Base-by-base conservation (phyloP, 2,329 filamentous ascomycete species). In the Talaromyces sp. region DNA sequence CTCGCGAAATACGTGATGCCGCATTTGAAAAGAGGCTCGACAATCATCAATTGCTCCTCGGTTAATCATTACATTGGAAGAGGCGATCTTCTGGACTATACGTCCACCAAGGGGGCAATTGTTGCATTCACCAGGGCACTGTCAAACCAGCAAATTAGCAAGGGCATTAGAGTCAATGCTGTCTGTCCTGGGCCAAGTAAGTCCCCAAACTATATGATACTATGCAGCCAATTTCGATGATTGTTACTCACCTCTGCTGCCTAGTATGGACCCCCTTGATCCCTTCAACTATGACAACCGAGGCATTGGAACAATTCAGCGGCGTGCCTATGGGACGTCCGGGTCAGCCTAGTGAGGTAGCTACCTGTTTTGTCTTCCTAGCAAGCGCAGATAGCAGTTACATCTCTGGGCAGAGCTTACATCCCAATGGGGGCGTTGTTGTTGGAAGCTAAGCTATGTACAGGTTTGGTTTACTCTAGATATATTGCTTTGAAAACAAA, bases 11-110 rank as follows among this genome's bases (percentile, higher is more conserved):
- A 92, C 69, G 76, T 82, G 12, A 80, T 94, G 11, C 86, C 85
- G 0, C 88, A 92, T 74, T 89, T 94, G 85, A 83, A 85, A 69
- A 73, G 74, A n/a, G 90, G 91, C 38, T 82, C 85, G 59, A 86
- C 85, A 27, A 91, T 95, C 72, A 91, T 95, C 81, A 94, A 93
- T 79, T 92, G 91, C 71, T 87, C 89, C 51, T 92, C 88, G 32
- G 87, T 94, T 71, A 93, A 93, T 72, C 89, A 87, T 27, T 94
- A 93, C 75, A 84, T 92, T 61, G 90, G 90, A 43, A 88, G 89
- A 1, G 87, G 88, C 0, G 90, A 93, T 67, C 81, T 93, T 1
- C 83, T 94, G 54, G 90, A 94, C 74, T 93, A 94, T 77, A 92
- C 89, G 0, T 86, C 87, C 1, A 91, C 88, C 43, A 78, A 79